Base-by-base conservation (phyloP, 805 yeast species). In the Metschnikowia borealis region DNA sequence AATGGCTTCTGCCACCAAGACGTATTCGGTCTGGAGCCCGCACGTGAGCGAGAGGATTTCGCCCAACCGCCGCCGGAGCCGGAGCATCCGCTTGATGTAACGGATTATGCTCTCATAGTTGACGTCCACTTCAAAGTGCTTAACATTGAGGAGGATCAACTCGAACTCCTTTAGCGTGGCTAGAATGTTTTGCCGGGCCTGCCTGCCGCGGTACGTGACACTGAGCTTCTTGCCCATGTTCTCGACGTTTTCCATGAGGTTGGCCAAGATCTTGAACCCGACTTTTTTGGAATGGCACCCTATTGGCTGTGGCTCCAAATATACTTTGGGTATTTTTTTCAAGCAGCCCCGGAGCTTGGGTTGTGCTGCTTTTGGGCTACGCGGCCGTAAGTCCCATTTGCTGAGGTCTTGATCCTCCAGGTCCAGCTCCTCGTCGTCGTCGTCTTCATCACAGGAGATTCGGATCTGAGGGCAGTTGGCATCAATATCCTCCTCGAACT, bases 1-100 rank as follows among this genome's bases (percentile, higher is more conserved):
- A 10, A 51, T 20, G 5, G 35, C 26, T 10, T 42, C 52, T 5
- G 15, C 35, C 14, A 51, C 26, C 21, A 38, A 41, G 6, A 43
- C 33, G 6, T 46, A 36, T 31, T 52, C 55, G 4, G 37, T 44
- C 32, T 43, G 35, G 26, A 44, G 26, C n/a, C 46, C 55, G 7
- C 48, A 42, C 4, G 31, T 49, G 42, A 40, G 39, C n/a, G 47
- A 32, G 15, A 43, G 23, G 31, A 52, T 35, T 11, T 43, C 48
- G n/a, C 47, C 49, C 32, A 37, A 29, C 10, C 14, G 15, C 14
- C 36, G 44, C n/a, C 50, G 42, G 32, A 47, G 33, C 6, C 46
- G 17, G 23, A 49, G 41, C 11, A 49, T 46, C 5, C 47, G 42
- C 32, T 33, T 32, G 31, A 44, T 37, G 37, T 48, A 43, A 6